Evolutionary conservation across 768 basidiomycete species (phyloP), one percentile per base, ranked within the genome.

Genomic region (Mycena maculata): DNA sequence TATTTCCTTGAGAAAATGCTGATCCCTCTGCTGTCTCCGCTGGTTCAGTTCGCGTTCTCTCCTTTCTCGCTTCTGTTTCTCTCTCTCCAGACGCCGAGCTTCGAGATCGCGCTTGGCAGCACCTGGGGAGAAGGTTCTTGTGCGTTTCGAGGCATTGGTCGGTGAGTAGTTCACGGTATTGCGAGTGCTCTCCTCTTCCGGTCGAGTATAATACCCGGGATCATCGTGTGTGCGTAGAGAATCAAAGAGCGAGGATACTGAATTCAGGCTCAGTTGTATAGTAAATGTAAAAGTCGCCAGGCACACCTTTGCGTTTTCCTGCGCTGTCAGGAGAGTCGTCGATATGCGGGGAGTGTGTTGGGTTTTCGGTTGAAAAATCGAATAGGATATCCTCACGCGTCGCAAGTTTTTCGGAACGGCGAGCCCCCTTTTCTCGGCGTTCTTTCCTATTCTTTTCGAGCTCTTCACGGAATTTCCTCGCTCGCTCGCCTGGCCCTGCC

Each of bases 291-390:
- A 33, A 38, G 25, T 22, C 22, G n/a, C 11, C 36, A 25, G 42
- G 31, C 49, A 30, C 63, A 88, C 88, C 83, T 80, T 86, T 85
- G 53, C 88, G 86, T 74, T 88, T 87, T 22, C 64, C 52, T 9
- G 55, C 55, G 25, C 68, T 75, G 47, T 80, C 78, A 10, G 76
- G 72, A n/a, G n/a, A 47, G 25, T 20, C 74, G 44, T 72, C 67
- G 45, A 69, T 73, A 22, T 73, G 67, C 31, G 72, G 66, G 45
- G 71, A 68, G 22, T 65, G 50, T 41, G 33, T 33, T 33, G 66
- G 47, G 7, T 55, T 41, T n/a, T 67, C 48, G 39, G 62, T 53
- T 5, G 69, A 36, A 67, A 75, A 76, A 54, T 73, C 53, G 44
- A 76, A 75, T 27, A 68, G 36, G 36, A 54, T 33, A 23, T 65